Evolutionary conservation across 2,329 filamentous ascomycete species (phyloP).

Genomic region (Aspergillus luchuensis): DNA sequence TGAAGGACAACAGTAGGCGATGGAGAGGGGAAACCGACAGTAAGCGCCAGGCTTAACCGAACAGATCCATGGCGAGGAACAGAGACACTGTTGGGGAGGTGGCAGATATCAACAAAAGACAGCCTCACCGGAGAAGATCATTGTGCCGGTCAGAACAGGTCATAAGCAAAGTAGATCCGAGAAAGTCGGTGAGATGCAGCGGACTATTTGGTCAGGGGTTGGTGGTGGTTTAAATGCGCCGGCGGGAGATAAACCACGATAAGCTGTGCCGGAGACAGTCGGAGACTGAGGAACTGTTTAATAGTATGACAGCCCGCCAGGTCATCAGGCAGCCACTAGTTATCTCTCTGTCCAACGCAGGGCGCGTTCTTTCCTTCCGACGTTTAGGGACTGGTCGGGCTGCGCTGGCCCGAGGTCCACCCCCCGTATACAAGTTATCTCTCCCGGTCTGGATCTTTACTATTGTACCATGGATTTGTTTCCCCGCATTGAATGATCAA

Average conservation of each 20-base stretch:
- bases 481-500: too few species aligned
- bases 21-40: conserved; percentile 12
- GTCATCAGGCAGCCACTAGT: neutral
- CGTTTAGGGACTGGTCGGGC: too few species aligned
- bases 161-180: neutral
- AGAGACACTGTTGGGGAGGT: neutral
- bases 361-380: too few species aligned
- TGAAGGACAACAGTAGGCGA: conserved; percentile 10
- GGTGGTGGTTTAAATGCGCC: neutral
- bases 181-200: conserved; percentile 2
- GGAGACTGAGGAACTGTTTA: too few species aligned
- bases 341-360: too few species aligned
- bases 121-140: neutral
- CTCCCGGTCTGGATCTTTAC: too few species aligned
- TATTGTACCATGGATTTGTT: too few species aligned
- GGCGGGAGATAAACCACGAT: neutral
- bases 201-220: neutral
- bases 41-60: conserved; percentile 14
- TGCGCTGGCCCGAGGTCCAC: too few species aligned
- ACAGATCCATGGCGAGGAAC: neutral
- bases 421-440: too few species aligned
- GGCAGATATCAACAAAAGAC: neutral
- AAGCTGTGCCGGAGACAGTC: neutral
- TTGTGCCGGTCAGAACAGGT: neutral
- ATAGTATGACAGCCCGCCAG: neutral